Base-by-base conservation (phyloP, 2,329 filamentous ascomycete species). In the Colletotrichum higginsianum region DNA sequence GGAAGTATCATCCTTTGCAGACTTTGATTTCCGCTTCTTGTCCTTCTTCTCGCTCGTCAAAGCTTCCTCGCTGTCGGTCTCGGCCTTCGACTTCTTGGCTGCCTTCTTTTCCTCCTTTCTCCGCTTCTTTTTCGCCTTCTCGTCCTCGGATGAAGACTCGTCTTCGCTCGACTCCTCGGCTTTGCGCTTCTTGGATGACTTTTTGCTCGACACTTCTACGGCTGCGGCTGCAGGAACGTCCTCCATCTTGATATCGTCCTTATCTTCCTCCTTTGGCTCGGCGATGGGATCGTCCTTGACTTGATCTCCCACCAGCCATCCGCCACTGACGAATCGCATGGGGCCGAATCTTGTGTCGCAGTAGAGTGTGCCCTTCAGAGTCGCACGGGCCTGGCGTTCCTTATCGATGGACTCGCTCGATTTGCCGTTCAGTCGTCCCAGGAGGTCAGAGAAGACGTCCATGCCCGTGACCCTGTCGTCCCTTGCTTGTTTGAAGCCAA, bases 371-470 rank as follows among this genome's bases (percentile, higher is more conserved):
- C 94, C 88, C 84, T 93, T 93, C 52, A 93, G 83, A 77, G 94
- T 91, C 67, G 93, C 88, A 75, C 91, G 86, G 57, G 88, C 87
- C 77, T 90, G 87, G 79, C 91, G 89, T 76, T 96, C 92, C 77
- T 90, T 88, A 80, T 92, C 88, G 46, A 96, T 84, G 60, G 90
- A 88, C n/a, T 85, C 89, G 60, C 96, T 92, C 26, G 89, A 91
- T 81, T 94, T 96, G 61, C 96, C 96, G 81, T 99, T 99, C 68
- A 99, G 84, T 65, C 96, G 88, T 26, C 96, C 95, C 23, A 99
- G 85, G 5, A 99, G 84, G 74, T 94, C 94, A 78, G 95, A 94
- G 76, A 98, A 94, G 21, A 92, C 93, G 79, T 95, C 93, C 47
- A 98, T 87, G 0, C 96, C 96, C 26, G 96, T 97, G 74, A 94